phyloP scores from a whole-genome alignment of 2,329 filamentous ascomycete species.

The Calonectria pteridis region DNA sequence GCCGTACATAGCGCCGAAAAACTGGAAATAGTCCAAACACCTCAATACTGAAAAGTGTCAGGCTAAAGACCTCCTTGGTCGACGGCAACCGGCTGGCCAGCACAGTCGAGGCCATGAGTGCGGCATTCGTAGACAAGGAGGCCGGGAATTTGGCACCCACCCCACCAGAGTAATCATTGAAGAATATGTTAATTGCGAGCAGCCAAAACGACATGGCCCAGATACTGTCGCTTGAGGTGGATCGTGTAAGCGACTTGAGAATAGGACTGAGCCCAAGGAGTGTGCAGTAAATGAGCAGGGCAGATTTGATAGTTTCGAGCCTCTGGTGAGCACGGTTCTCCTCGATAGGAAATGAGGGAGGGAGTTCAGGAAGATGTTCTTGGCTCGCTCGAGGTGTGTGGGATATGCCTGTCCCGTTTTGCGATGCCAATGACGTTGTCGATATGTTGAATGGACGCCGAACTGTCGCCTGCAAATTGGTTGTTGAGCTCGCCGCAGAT shows the following conservation, averaged over 20 bases:
- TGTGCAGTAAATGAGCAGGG: conserved; percentile 91
- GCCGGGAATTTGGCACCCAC: conserved; percentile 74
- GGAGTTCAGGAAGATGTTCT: conserved; percentile 47
- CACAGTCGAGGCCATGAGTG: conserved; percentile 95
- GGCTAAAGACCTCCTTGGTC: conserved; percentile 93
- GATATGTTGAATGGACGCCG: conserved; percentile 66
- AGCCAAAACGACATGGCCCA: conserved; percentile 97
- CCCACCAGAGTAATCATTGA: conserved; percentile 92
- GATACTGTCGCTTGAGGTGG: conserved; percentile 93
- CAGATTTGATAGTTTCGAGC: conserved; percentile 89
- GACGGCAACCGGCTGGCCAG: conserved; percentile 89
- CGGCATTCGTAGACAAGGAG: conserved; percentile 91
- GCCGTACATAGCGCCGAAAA: conserved; percentile 88
- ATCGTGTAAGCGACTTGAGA: conserved; percentile 93
- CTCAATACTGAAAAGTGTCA: conserved; percentile 96
- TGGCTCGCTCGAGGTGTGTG: conserved; percentile 46
- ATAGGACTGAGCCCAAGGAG: conserved; percentile 94
- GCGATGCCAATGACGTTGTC: conserved; percentile 63
- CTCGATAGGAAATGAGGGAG: conserved; percentile 48
- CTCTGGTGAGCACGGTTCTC: conserved; percentile 62
- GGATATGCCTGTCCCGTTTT: conserved; percentile 32
- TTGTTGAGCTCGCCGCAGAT: conserved; percentile 60
- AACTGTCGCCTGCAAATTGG: conserved; percentile 53
- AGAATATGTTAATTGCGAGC: conserved; percentile 95
- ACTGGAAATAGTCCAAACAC: conserved; percentile 98